Conservation (phyloP, 805 yeast species). For the Candida ficus region DNA sequence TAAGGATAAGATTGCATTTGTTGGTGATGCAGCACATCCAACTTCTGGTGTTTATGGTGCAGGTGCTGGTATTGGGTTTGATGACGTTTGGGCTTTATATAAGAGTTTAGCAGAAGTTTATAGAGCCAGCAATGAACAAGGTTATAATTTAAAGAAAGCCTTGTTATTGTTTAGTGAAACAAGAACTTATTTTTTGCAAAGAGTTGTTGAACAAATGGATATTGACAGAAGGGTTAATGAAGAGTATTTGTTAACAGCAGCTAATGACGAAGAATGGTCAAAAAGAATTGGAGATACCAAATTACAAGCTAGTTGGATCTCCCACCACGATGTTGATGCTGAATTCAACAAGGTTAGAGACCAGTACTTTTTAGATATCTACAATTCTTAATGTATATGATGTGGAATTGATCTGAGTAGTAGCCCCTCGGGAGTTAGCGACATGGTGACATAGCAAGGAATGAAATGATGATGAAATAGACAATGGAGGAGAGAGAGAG, state of each 20-base stretch:
- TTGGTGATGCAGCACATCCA: constrained; percentile 17
- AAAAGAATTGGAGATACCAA: neutral
- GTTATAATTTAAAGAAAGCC: constrained; percentile 7
- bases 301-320: constrained; percentile 8
- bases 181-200: constrained; percentile 6
- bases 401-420: no score
- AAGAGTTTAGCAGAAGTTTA: constrained; percentile 6
- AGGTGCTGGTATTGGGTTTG: constrained; percentile 15
- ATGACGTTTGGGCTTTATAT: constrained; percentile 15
- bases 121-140: neutral
- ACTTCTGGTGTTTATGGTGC: constrained; percentile 18
- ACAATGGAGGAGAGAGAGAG: no score
- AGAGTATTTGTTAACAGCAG: constrained; percentile 3
- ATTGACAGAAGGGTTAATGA: constrained; percentile 2
- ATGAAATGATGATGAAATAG: no score
- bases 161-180: constrained; percentile 11
- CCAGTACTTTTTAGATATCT: constrained; percentile 7
- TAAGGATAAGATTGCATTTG: constrained; percentile 10
- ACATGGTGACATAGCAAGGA: no score
- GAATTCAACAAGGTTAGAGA: constrained; percentile 8
- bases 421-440: no score
- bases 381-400: no score
- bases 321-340: constrained; percentile 7
- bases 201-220: constrained; percentile 11
- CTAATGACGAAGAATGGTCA: constrained; percentile 12